A percentile compares a stretch with the other conserved stretches of the same genome.
Evolutionary conservation across 768 basidiomycete genomes (phyloP).

Genomic region (Psilocybe cubensis): DNA sequence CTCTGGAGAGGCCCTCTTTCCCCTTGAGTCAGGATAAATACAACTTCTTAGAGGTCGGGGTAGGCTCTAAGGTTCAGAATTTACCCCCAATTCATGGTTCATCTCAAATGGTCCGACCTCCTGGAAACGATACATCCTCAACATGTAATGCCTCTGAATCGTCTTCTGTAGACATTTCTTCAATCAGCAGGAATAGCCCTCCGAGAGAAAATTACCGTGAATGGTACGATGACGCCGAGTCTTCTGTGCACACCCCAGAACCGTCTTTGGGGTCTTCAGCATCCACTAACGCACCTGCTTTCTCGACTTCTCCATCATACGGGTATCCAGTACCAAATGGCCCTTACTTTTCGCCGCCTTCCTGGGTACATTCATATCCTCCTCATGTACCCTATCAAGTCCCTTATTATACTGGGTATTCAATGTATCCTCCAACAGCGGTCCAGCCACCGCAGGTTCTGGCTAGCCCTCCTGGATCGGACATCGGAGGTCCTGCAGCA

Average conservation of each 20-base stretch:
- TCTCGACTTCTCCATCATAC: slow-evolving; percentile 21
- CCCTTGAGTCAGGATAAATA: background rate
- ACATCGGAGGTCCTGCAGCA: slow-evolving; percentile 36
- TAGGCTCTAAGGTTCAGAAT: background rate
- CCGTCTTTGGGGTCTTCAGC: slow-evolving; percentile 33
- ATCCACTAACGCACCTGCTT: slow-evolving; percentile 26
- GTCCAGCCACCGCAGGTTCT: slow-evolving; percentile 31
- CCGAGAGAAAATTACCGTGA: slow-evolving; percentile 42
- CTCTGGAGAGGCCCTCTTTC: slow-evolving; percentile 5
- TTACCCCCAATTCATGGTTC: background rate
- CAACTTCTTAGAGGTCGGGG: background rate
- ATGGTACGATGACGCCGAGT: slow-evolving; percentile 46
- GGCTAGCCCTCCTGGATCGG: slow-evolving; percentile 39
- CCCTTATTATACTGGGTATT: slow-evolving; percentile 51
- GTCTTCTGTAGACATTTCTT: slow-evolving; percentile 8
- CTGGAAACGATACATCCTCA: slow-evolving; percentile 1
- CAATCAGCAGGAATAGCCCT: slow-evolving; percentile 8
- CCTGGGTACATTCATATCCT: slow-evolving; percentile 59
- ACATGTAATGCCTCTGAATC: background rate
- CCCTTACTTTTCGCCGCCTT: slow-evolving; percentile 49
- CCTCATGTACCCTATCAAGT: slow-evolving; percentile 55
- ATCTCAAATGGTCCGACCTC: slow-evolving; percentile 4
- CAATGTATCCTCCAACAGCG: slow-evolving; percentile 43
- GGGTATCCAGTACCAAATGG: slow-evolving; percentile 43
- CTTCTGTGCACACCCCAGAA: slow-evolving; percentile 39